Conservation (phyloP, 768 basidiomycete species). For the Pleurotus ostreatus region DNA sequence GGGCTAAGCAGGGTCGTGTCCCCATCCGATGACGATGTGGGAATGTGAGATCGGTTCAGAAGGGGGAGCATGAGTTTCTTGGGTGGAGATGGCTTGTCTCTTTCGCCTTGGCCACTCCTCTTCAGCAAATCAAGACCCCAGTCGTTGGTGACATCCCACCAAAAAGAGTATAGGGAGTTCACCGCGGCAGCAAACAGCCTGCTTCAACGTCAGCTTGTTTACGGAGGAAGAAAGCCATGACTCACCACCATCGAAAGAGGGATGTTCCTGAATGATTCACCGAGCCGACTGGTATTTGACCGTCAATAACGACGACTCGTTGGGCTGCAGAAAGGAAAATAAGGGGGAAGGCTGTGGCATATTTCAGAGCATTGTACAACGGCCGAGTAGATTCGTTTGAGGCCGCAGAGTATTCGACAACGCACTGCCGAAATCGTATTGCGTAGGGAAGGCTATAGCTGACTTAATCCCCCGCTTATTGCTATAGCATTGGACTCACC, state of each 20-base stretch:
- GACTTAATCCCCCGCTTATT: background rate
- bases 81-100: constrained; percentile 28
- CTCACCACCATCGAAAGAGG: constrained; percentile 83
- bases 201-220: background rate
- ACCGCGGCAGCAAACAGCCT: constrained; percentile 83
- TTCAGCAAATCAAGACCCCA: constrained; percentile 80
- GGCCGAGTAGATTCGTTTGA: constrained; percentile 66
- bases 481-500: constrained; percentile 41
- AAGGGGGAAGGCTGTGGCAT: constrained; percentile 94
- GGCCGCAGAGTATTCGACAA: constrained; percentile 72
- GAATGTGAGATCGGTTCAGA: background rate
- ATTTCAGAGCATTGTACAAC: constrained; percentile 91
- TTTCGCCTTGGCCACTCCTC: constrained; percentile 19
- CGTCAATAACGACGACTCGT: constrained; percentile 60
- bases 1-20: constrained; percentile 8
- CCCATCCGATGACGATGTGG: constrained; percentile 14
- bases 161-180: constrained; percentile 94
- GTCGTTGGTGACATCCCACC: constrained; percentile 99
- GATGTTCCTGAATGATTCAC: constrained; percentile 53
- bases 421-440: constrained; percentile 90
- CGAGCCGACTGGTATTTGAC: constrained; percentile 35
- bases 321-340: constrained; percentile 94
- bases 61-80: constrained; percentile 40
- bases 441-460: constrained; percentile 75
- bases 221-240: background rate